These are phyloP conservation scores for Plasmopara halstedii DNA, from an alignment of 352 stramenopile genomes.

Conservation along the genomic window DNA sequence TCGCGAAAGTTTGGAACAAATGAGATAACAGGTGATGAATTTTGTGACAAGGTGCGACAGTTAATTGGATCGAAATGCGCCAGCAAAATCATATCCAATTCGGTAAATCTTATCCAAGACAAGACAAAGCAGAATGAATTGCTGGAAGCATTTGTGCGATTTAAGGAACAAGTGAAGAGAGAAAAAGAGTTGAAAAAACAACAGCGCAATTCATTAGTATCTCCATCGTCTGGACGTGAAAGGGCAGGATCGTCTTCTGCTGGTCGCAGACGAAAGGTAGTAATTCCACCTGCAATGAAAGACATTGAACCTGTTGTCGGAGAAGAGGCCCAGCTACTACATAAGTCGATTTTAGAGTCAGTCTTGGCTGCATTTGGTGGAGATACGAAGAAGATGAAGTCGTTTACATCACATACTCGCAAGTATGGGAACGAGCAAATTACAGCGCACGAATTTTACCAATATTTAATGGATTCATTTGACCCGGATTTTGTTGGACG, in stretches of 20 bases:
- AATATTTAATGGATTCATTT: constrained; percentile 85
- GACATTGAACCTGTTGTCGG: constrained; percentile 80
- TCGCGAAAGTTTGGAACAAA: constrained; percentile 54
- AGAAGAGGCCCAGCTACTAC: constrained; percentile 69
- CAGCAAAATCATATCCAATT: constrained; percentile 65
- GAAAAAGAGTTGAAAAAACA: constrained; percentile 77
- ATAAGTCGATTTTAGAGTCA: constrained; percentile 78
- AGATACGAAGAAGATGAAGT: constrained; percentile 81
- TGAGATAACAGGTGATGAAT: constrained; percentile 64
- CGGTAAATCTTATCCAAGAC: constrained; percentile 56
- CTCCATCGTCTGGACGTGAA: constrained; percentile 20
- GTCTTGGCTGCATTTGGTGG: constrained; percentile 65
- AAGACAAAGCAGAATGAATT: constrained; percentile 46
- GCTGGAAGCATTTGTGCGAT: constrained; percentile 49
- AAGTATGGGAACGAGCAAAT: constrained; percentile 84
- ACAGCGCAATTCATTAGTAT: constrained; percentile 34
- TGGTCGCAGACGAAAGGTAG: constrained; percentile 34
- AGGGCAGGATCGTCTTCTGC: constrained; percentile 29
- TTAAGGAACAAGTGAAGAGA: constrained; percentile 57
- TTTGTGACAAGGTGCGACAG: constrained; percentile 55
- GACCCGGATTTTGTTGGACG: constrained; percentile 82
- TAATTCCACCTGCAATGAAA: constrained; percentile 47
- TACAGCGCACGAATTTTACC: constrained; percentile 82
- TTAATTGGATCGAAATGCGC: constrained; percentile 70
- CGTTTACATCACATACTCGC: constrained; percentile 75